Evolutionary conservation across 164 flowering plant species (phyloP), one percentile per base, ranked within the genome.

Genomic region (Vitis riparia): DNA sequence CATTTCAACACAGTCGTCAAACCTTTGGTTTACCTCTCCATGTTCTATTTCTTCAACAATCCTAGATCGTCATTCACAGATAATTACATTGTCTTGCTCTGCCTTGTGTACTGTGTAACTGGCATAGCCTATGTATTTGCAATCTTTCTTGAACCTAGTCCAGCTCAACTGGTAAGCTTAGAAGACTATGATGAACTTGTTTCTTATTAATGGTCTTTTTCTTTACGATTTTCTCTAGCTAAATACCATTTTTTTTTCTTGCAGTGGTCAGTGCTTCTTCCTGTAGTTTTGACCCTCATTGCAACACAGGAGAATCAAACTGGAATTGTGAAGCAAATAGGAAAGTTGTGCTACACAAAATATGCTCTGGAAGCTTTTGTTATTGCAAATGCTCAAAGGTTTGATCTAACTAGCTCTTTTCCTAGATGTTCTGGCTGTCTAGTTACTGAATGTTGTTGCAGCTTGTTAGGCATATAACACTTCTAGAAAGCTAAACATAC

Each of bases 231-330:
- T 61, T 13, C 9, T 29, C 9, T 74, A 50, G 73, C 15, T 51
- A 51, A 47, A 37, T 37, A 37, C 5, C 44, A 37, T 37, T 37
- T 57, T 37, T 59, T 17, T 52, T 64, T 62, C 48, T 66, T 87
- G 82, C 90, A 93, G 99, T 93, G 91, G 90, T 90, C 98, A 15
- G 98, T 89, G 55, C 91, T 95, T 65, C 88, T 93, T 70, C 99
- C 99, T 16, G 98, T 93, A 72, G 95, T 95, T 73, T 79, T 95
- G 74, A 93, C 97, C 63, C 98, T 93, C 47, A 71, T 95, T 49
- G 88, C 94, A 65, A 93, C 91, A 47, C 85, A 81, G 67, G 57
- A 79, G 11, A 72, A 74, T 10, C 69, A 71, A 8, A 74, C 77
- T 68, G 69, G 44, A 49, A 0, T 77, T 69, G 27, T 81, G 78